These are phyloP conservation scores for Terana coerulea DNA, from an alignment of 768 basidiomycete species.

Conservation along the genomic window DNA sequence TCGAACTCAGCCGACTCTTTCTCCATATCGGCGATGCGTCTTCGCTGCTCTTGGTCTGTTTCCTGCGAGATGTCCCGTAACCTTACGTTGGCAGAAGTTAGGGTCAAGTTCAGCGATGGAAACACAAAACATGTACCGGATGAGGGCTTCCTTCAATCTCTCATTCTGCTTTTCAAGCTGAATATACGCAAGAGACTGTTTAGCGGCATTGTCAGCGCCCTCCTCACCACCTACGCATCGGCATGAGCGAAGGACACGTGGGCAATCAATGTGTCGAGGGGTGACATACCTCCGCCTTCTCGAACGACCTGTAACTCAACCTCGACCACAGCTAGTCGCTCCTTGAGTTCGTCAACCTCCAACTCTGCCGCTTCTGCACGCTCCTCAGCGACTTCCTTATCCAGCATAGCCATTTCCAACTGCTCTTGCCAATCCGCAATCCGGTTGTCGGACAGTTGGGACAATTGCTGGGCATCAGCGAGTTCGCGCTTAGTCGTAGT, in stretches of 20 bases:
- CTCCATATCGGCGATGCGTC: constrained; percentile 83
- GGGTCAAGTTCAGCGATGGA: background rate
- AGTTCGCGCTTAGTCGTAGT: constrained; percentile 71
- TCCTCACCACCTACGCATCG: constrained; percentile 24
- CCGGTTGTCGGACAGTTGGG: constrained; percentile 63
- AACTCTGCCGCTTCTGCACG: constrained; percentile 74
- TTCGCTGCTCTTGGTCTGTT: constrained; percentile 79
- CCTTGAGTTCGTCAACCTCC: constrained; percentile 76
- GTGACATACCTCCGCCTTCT: constrained; percentile 39
- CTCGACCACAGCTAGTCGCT: constrained; percentile 73
- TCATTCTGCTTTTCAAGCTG: constrained; percentile 98
- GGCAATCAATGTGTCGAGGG: too few species aligned
- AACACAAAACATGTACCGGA: constrained; percentile 54
- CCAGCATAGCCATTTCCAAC: constrained; percentile 91
- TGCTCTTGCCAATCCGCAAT: constrained; percentile 82
- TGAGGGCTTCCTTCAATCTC: constrained; percentile 88
- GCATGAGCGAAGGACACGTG: too few species aligned
- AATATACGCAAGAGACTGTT: constrained; percentile 63
- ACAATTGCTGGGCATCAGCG: constrained; percentile 73
- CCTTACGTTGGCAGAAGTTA: constrained; percentile 35
- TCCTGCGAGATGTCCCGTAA: constrained; percentile 87
- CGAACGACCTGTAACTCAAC: constrained; percentile 81
- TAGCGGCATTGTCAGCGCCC: constrained; percentile 34
- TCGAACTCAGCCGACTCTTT: constrained; percentile 77
- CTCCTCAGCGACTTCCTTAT: constrained; percentile 97